Conservation (phyloP, 2,329 filamentous ascomycete genomes). For the Pseudocercospora eumusae region DNA sequence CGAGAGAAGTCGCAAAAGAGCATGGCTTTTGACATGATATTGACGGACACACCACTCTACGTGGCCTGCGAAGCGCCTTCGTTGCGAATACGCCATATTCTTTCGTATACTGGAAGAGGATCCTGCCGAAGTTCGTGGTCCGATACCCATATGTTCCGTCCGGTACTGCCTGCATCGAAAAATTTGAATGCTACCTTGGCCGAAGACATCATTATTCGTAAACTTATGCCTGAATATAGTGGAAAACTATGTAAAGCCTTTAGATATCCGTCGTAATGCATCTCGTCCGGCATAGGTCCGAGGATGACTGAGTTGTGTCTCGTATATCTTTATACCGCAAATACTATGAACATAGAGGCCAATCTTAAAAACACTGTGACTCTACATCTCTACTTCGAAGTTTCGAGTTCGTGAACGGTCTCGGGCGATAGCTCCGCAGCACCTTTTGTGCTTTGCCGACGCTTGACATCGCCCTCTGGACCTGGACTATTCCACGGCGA, state of each 20-base stretch:
- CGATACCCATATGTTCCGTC: background rate
- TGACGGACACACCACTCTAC: background rate
- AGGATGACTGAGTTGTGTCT: no score
- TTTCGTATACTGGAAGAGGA: background rate
- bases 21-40: background rate
- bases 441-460: background rate
- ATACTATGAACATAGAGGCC: no score
- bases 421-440: background rate
- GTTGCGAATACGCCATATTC: background rate
- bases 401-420: constrained; percentile 5
- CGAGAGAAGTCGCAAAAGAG: no score
- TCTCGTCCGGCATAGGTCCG: no score
- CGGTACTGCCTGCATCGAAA: background rate
- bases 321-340: no score
- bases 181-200: background rate
- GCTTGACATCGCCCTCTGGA: background rate
- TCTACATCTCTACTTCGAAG: no score
- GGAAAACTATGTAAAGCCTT: no score
- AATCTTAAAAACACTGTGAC: no score
- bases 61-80: background rate
- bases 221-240: no score
- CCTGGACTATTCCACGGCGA: background rate
- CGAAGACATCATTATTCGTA: background rate
- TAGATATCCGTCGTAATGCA: no score
- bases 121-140: background rate